Evolutionary conservation across 1,284 basidiomycete genomes (phyloP), one percentile per base, ranked within the genome.

Genomic region (Ustilago hordei): DNA sequence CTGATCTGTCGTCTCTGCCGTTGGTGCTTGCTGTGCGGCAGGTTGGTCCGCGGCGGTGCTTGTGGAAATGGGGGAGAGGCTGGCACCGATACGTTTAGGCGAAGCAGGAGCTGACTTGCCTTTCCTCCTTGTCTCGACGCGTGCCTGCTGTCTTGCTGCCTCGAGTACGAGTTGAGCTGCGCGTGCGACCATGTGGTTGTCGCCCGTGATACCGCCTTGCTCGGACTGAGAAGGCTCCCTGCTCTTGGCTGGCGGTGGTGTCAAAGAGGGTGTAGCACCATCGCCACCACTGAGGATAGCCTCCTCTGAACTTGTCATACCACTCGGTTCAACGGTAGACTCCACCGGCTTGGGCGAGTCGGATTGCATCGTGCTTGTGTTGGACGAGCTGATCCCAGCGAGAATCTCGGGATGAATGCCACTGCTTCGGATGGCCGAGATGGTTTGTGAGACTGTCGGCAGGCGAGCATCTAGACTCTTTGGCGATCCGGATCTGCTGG

Each of bases 141-240:
- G 68, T 19, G 78, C 78, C 58, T 77, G 72, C 41, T 69, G 63
- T 15, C 78, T 69, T 35, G 78, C 78, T 19, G 78, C 78, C 55
- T 74, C 78, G 39, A 80, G 68, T 32, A 80, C 75, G 17, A 75
- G 31, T 36, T 80, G 78, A 11, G 75, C 78, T 8, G 75, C 78
- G 9, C 74, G 75, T 12, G 75, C 72, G 0, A 80, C 53, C 68
- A 80, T 70, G 59, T 72, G 66, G 12, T 78, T 60, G 35, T 79
- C 76, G 35, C 54, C 35, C 7, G 56, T 43, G 19, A 17, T 19
- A 3, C 43, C 23, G 28, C 52, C 53, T 35, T 71, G 64, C 0
- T 76, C 74, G 4, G 64, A 58, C 8, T 61, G 38, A 9, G 69
- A 68, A 32, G 38, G 35, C 31, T 66, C 38, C 32, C 69, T 54